Conservation (phyloP, 352 stramenopile species). For the Pythium biforme region DNA sequence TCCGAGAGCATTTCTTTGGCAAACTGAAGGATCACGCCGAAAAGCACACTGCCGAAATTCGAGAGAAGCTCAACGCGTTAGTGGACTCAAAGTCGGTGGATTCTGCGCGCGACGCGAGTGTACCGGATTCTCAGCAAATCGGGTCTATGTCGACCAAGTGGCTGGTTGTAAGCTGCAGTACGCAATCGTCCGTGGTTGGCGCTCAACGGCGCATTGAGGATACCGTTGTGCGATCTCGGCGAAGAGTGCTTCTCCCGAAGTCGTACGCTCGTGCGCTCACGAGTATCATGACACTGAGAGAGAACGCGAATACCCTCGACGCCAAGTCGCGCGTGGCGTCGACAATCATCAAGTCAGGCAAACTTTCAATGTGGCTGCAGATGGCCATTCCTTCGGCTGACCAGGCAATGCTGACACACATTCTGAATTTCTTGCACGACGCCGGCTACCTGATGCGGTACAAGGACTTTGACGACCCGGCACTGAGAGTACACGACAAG, state of each 20-base stretch:
- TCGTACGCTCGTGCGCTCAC: conserved; percentile 5
- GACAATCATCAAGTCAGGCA: neutral
- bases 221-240: neutral
- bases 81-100: neutral
- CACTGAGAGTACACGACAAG: neutral
- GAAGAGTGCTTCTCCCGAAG: neutral
- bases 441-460: neutral
- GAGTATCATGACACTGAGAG: neutral
- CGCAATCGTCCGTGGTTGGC: neutral
- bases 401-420: neutral
- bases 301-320: neutral
- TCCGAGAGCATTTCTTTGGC: neutral
- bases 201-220: neutral
- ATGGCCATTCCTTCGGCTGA: neutral
- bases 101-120: neutral
- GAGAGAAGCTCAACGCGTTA: neutral
- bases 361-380: neutral
- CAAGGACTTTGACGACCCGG: neutral
- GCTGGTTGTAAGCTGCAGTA: conserved; percentile 3
- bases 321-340: neutral
- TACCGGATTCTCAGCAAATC: neutral
- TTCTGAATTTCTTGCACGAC: neutral
- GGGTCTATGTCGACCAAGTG: neutral
- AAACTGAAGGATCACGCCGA: neutral
- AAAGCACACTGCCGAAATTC: neutral